phyloP scores from a whole-genome alignment of 2,329 filamentous ascomycete species.

The Xylaria polymorpha region DNA sequence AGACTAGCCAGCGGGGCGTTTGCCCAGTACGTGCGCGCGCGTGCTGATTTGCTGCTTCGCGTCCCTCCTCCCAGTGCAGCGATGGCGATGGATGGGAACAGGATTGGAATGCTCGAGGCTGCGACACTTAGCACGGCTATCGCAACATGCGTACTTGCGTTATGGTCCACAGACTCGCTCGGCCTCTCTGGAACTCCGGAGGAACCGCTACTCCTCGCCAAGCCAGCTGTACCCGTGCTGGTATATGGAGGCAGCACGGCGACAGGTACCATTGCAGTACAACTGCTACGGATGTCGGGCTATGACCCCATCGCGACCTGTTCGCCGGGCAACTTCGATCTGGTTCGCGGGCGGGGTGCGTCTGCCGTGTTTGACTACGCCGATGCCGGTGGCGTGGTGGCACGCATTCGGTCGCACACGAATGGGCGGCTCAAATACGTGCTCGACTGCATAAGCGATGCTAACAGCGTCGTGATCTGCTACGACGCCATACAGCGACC shows the following conservation, averaged over 20 bases:
- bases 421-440: too few relatives aligned
- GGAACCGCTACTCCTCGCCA: neutral
- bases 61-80: neutral
- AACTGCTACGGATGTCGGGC: conserved; percentile 23
- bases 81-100: neutral
- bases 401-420: too few relatives aligned
- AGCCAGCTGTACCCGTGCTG: conserved; percentile 20
- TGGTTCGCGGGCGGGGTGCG: conserved; percentile 57
- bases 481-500: too few relatives aligned
- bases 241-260: conserved; percentile 33
- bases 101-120: conserved; percentile 5
- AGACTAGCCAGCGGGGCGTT: conserved; percentile 27
- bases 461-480: too few relatives aligned
- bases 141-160: conserved; percentile 14
- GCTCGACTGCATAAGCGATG: too few relatives aligned
- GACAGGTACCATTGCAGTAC: conserved; percentile 29
- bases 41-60: conserved; percentile 16
- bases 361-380: conserved; percentile 61
- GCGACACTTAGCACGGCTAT: conserved; percentile 26
- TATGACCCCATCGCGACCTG: conserved; percentile 23
- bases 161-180: conserved; percentile 8
- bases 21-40: conserved; percentile 29
- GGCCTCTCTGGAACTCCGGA: conserved; percentile 2
- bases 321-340: conserved; percentile 15
- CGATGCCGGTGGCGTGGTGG: neutral